A percentile compares a stretch with the other conserved stretches of the same genome.
Evolutionary conservation across 75 land plant species (phyloP).

Genomic region (Pinus tabuliformis): DNA sequence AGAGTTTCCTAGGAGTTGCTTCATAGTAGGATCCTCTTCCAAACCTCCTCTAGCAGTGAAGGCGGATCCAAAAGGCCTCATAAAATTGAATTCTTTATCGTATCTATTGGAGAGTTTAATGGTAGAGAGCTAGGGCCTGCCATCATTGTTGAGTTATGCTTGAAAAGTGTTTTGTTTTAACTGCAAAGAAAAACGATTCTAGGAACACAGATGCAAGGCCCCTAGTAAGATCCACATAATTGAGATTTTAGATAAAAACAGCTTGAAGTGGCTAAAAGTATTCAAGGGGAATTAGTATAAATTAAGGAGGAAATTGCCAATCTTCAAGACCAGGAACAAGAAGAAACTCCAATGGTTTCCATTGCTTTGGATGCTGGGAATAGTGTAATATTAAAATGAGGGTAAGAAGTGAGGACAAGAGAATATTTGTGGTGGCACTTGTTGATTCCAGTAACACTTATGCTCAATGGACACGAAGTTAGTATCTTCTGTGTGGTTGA

Average conservation of each 20-base stretch:
- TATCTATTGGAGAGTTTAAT: neutral
- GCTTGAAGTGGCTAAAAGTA: neutral
- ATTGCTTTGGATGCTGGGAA: neutral
- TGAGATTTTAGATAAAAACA: neutral
- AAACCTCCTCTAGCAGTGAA: neutral
- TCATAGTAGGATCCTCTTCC: neutral
- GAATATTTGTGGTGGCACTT: too few species aligned
- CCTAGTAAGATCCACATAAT: neutral
- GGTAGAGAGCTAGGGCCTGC: neutral
- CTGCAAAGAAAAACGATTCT: neutral
- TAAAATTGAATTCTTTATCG: neutral
- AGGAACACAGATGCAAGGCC: too few species aligned
- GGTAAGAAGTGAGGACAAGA: neutral
- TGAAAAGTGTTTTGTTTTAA: neutral
- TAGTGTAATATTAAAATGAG: neutral
- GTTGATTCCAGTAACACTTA: neutral
- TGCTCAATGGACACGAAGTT: neutral
- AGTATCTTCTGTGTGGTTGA: neutral
- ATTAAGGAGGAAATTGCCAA: neutral
- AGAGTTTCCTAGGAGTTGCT: neutral
- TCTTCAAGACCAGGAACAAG: neutral
- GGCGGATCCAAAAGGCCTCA: neutral
- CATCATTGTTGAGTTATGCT: neutral
- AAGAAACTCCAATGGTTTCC: neutral
- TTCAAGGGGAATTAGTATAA: neutral